Base-by-base conservation (phyloP, 2,329 filamentous ascomycete genomes). In the Aspergillus fumigatiaffinis region DNA sequence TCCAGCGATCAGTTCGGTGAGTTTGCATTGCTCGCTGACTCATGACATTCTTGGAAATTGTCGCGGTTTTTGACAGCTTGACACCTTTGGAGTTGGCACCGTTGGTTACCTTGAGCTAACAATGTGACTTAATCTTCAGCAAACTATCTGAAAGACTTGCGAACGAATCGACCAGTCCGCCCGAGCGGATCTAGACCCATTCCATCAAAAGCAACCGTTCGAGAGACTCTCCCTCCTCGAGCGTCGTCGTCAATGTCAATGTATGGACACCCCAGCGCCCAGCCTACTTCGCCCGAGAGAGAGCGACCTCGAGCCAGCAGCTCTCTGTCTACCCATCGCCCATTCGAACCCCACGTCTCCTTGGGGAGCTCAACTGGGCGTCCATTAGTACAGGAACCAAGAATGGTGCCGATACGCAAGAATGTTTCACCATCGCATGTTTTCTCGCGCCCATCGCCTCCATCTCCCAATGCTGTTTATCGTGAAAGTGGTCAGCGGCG, bases 161-260 rank as follows among this genome's bases (percentile, higher is more conserved):
- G 85, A 63, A 78, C 76, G 56, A 84, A 82, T 67, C 80, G 81
- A 55, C 80, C 80, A 53, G 72, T 79, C 6, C 80, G 85, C 60
- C 85, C 85, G 5, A 83, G 78, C 52, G 85, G 85, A 57, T 85
- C 85, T 49, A 76, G 85, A 55, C 85, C 85, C 47, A 76, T 82
- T 49, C 85, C 84, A 10, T 75, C 79, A 23, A 81, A 79, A 61
- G 73, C 78, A 63, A 65, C 71, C 7, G 55, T 63, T 14, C 61
- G 65, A 32, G 70, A 68, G 6, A 67, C 69, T 47, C 65, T 71
- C 21, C 77, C 73, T 51, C 73, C 74, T 21, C 73, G 77, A 54
- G 75, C 77, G 41, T 65, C 75, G 4, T 79, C 77, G 35, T 75
- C 77, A 6, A 69, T 79, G 53, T 75, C 75, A n/a, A 73, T 70